phyloP scores from a whole-genome alignment of 202 grass and related monocot genomes.

The Carex sylvatica region DNA sequence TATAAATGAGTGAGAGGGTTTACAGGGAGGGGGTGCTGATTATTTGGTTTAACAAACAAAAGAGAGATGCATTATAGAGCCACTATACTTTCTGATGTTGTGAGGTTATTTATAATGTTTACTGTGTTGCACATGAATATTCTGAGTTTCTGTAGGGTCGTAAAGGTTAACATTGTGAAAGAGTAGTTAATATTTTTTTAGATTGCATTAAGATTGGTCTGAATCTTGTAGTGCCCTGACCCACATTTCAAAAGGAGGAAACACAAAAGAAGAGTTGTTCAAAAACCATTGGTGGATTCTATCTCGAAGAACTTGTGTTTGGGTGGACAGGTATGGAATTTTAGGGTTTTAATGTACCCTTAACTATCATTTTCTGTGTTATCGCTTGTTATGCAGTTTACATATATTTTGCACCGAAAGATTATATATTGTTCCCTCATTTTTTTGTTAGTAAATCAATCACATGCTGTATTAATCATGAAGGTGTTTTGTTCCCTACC shows the following conservation, averaged over 20 bases:
- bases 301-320: conserved; percentile 71
- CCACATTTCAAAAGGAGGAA: conserved; percentile 95
- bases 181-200: conserved; percentile 11
- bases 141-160: background rate
- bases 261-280: conserved; percentile 94
- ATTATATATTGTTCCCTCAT: background rate
- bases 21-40: background rate
- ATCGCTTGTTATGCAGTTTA: background rate
- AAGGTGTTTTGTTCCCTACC: background rate
- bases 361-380: background rate
- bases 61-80: background rate
- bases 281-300: conserved; percentile 57
- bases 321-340: conserved; percentile 57
- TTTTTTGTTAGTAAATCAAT: background rate
- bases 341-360: background rate
- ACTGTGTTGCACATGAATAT: background rate
- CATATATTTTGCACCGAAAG: background rate
- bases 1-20: background rate
- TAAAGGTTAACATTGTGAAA: background rate
- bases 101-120: background rate
- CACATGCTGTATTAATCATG: background rate
- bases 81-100: background rate
- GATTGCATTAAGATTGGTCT: conserved; percentile 21
- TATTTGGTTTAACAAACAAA: background rate
- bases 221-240: conserved; percentile 67